Conservation (phyloP, 495 filamentous ascomycete species). For the Achaetomiella virescens region DNA sequence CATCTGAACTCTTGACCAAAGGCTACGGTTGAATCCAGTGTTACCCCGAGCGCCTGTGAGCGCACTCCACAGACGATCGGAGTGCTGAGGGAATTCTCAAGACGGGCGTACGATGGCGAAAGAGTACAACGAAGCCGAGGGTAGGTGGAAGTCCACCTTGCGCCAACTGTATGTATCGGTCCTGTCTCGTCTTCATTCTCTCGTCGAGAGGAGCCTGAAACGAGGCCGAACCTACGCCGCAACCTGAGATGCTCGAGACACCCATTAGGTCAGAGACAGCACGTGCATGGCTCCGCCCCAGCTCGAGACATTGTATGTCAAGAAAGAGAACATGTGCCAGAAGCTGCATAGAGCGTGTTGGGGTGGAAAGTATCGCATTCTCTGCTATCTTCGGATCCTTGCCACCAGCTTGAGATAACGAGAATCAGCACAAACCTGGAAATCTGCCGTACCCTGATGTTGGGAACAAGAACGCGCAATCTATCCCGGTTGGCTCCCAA, state of each 20-base stretch:
- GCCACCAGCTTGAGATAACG: not conserved
- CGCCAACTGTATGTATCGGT: not conserved
- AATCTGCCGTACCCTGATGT: not conserved
- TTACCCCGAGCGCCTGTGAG: too few species aligned
- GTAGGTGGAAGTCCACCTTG: not conserved
- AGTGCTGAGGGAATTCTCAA: too few species aligned
- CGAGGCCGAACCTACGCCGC: not conserved
- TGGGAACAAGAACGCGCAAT: not conserved
- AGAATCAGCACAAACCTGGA: not conserved
- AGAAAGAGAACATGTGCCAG: not conserved
- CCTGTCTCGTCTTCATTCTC: slow-evolving; percentile 23
- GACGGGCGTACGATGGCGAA: too few species aligned
- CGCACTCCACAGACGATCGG: too few species aligned
- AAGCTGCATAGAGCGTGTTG: not conserved
- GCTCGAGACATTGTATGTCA: slow-evolving; percentile 17
- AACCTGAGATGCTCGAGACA: slow-evolving; percentile 13
- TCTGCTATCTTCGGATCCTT: not conserved
- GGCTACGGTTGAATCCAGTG: too few species aligned
- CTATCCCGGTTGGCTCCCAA: not conserved
- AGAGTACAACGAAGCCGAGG: not conserved
- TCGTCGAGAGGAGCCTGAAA: not conserved
- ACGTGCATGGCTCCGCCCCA: slow-evolving; percentile 21
- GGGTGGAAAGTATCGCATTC: not conserved
- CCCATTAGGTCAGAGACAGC: slow-evolving; percentile 20
- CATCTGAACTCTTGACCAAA: too few species aligned